phyloP scores from a whole-genome alignment of 2,329 filamentous ascomycete species.

The Pseudogymnoascus sp. region DNA sequence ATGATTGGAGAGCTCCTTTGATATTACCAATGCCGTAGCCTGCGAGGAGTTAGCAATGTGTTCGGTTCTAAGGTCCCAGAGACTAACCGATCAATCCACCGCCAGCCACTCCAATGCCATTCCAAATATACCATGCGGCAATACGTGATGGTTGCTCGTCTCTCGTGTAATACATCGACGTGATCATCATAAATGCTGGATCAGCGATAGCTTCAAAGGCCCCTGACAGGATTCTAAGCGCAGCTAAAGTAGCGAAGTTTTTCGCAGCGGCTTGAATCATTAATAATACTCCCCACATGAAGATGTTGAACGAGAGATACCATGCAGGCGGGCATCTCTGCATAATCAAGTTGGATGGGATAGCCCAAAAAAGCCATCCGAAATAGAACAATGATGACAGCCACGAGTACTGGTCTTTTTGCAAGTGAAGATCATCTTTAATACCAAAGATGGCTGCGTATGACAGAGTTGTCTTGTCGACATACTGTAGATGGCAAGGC shows the following conservation, averaged over 20 bases:
- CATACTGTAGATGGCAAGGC: conserved; percentile 32
- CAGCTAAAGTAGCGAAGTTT: conserved; percentile 16
- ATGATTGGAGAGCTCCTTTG: conserved; percentile 13
- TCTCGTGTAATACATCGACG: conserved; percentile 27
- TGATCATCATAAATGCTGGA: conserved; percentile 27
- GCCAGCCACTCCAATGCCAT: conserved; percentile 16
- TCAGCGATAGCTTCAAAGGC: conserved; percentile 19
- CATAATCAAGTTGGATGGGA: conserved; percentile 22
- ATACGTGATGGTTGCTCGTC: conserved; percentile 26
- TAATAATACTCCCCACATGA: conserved; percentile 4
- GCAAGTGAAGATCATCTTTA: conserved; percentile 38
- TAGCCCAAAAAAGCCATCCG: conserved; percentile 26
- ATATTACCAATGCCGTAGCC: conserved; percentile 22
- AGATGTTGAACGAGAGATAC: conserved; percentile 17
- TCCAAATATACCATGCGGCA: conserved; percentile 17
- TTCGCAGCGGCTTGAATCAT: conserved; percentile 10
- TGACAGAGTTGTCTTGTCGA: conserved; percentile 41
- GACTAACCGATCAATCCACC: conserved; percentile 4
- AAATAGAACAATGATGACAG: conserved; percentile 10
- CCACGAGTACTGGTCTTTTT: neutral
- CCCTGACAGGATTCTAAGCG: conserved; percentile 20
- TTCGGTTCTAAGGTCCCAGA: conserved; percentile 9
- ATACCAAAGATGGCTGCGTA: conserved; percentile 55
- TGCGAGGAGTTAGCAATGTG: conserved; percentile 18
- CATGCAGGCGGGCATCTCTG: conserved; percentile 28